Evolutionary conservation across 1,284 basidiomycete genomes (phyloP), one percentile per base, ranked within the genome.

Genomic region (Singerocomus inundabilis): DNA sequence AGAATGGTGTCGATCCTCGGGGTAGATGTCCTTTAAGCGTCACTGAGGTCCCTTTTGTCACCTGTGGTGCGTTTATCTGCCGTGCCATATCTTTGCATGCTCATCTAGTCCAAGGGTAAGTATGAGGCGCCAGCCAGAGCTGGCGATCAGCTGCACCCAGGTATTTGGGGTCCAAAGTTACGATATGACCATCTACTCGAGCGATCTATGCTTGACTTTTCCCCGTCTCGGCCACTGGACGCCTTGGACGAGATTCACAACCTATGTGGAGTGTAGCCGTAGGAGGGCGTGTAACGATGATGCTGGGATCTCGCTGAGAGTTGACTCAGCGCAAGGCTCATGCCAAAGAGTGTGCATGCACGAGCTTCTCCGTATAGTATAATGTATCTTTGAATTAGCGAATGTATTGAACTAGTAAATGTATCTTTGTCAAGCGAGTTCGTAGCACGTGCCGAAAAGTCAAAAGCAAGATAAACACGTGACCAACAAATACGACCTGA

Each of bases 401-500:
- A 45, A 28, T 28, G 40, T n/a, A 45, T 21, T 4, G 21, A 21
- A 21, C 21, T 21, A 21, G 21, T 21, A 21, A 21, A 21, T 21
- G 21, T 21, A 21, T 21, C 21, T 21, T 2, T 21, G 4, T 21
- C 21, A 21, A 21, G 21, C 28, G 41, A n/a, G 15, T 24, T 8
- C 8, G 29, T 33, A 18, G 21, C 59, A 57, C 58, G 58, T 57
- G 57, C 51, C 21, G 31, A 39, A 42, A 45, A 9, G 21, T 25
- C 44, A 21, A 30, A 32, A 5, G 12, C 38, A 26, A 21, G 40
- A 65, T 69, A 65, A 52, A 34, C 48, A 63, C 32, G 59, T 74
- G 0, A 81, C 88, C 48, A 82, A 85, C 57, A 86, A 85, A 61
- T 97, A 82, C 75, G 79, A 88, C 42, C 74, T 97, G 49, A 97